Base-by-base conservation (phyloP, 1,139 yeast species). In the Blastobotrys arbuscula region DNA sequence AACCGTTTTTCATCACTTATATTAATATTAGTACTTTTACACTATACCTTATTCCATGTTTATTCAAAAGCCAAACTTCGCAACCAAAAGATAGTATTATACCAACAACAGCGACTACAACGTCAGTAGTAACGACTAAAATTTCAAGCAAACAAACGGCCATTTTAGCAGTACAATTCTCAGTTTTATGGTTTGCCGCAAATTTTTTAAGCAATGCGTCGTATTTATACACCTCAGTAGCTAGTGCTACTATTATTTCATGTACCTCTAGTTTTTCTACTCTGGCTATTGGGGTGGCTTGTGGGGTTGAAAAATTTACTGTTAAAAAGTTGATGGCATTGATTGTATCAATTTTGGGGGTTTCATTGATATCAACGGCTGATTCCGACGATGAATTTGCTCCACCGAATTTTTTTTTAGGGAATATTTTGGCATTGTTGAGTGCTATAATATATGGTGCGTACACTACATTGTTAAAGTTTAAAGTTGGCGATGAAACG, bases 191-290 rank as follows among this genome's bases (percentile, higher is more conserved):
- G 98, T 90, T 88, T 62, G 58, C 81, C 20, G 95, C 97, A 2
- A 92, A 92, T 64, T 74, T 90, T 55, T 84, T 86, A 49, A 89
- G 94, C 33, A 92, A 92, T 66, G 87, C 96, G 0, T 82, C 95
- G 16, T 74, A 90, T 47, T 77, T 86, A 30, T 90, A 84, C 66
- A 92, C 97, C 0, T 82, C 92, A 12, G 97, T 90, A 28, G 95
- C 95, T 9, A 84, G 92, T 18, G 97, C 94, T 60, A 92, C 97
- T 3, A 90, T 92, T 34, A 69, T 92, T 40, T 84, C 96, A 8
- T 84, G 96, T 38, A 89, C 97, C 0, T 84, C 95, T 7, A 85
- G 96, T 13, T 89, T 92, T 63, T 92, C 92, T 76, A 92, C 98
- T 0, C 74, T 92, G 40, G 59, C 89, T 2, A 74, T 90, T n/a